Conservation (phyloP, 345 rosid species). For the Psidium guajava region DNA sequence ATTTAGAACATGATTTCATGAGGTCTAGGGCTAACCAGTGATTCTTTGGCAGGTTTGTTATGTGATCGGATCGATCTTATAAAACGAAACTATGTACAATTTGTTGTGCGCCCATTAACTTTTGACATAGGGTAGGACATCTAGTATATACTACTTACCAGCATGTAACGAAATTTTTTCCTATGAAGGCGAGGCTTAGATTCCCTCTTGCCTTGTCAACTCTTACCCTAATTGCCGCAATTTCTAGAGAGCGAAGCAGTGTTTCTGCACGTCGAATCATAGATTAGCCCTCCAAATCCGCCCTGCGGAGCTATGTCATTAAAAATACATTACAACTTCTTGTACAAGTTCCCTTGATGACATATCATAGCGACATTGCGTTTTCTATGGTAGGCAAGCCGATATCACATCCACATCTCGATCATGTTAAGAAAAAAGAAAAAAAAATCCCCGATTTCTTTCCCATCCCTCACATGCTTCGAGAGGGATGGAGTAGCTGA, state of each 20-base stretch:
- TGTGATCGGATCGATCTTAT: neutral
- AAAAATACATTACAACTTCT: neutral
- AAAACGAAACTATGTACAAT: neutral
- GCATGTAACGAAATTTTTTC: neutral
- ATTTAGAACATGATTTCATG: rapidly evolving
- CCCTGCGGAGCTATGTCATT: neutral
- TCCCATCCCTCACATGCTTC: neutral
- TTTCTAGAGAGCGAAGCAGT: neutral
- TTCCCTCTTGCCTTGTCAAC: neutral
- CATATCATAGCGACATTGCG: too few species aligned
- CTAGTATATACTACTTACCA: neutral
- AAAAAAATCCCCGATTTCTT: neutral
- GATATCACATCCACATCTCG: too few species aligned
- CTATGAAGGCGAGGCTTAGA: neutral
- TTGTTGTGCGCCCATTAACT: neutral
- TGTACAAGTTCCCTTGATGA: neutral
- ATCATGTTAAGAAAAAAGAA: too few species aligned
- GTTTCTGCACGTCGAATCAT: neutral
- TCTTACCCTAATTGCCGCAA: neutral
- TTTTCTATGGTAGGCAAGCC: too few species aligned
- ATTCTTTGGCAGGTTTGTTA: neutral
- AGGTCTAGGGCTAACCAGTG: rapidly evolving
- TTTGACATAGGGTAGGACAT: neutral
- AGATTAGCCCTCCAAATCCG: neutral
- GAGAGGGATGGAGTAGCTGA: neutral